Evolutionary conservation across 1,139 yeast genomes (phyloP).

Genomic region (Magnusiomyces suaveolens): DNA sequence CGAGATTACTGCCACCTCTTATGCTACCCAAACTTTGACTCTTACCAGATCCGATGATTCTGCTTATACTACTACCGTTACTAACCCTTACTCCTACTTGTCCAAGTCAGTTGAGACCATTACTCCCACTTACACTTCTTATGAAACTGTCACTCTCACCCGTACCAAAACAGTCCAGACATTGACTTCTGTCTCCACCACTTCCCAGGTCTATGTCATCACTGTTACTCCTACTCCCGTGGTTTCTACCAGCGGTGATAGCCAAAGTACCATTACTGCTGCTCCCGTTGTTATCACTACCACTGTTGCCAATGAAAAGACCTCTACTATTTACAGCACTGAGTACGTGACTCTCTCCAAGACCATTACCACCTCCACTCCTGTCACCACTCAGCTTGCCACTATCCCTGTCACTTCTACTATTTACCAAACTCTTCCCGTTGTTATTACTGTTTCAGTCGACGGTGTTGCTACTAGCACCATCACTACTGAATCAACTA

Average conservation of each 20-base stretch:
- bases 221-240: slow-evolving; percentile 8
- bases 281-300: slow-evolving; percentile 5
- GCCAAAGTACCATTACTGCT: slow-evolving; percentile 2
- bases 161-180: slow-evolving; percentile 10
- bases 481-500: background rate
- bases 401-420: background rate
- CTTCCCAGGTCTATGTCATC: slow-evolving; percentile 6
- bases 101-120: background rate
- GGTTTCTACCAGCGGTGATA: slow-evolving; percentile 5
- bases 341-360: background rate
- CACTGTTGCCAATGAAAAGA: background rate
- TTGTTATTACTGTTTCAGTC: background rate
- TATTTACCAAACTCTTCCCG: background rate
- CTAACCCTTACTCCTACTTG: slow-evolving; percentile 3
- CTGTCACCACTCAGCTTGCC: background rate
- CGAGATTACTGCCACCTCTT: background rate
- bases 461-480: background rate
- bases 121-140: slow-evolving; percentile 1
- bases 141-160: slow-evolving; percentile 10
- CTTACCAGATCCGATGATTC: background rate
- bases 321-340: background rate
- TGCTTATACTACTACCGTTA: background rate
- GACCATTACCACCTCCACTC: background rate
- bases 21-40: background rate
- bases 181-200: slow-evolving; percentile 4